Evolutionary conservation across 306 rosid genomes (phyloP), one percentile per base, ranked within the genome.

Genomic region (Lathyrus tuberosus): DNA sequence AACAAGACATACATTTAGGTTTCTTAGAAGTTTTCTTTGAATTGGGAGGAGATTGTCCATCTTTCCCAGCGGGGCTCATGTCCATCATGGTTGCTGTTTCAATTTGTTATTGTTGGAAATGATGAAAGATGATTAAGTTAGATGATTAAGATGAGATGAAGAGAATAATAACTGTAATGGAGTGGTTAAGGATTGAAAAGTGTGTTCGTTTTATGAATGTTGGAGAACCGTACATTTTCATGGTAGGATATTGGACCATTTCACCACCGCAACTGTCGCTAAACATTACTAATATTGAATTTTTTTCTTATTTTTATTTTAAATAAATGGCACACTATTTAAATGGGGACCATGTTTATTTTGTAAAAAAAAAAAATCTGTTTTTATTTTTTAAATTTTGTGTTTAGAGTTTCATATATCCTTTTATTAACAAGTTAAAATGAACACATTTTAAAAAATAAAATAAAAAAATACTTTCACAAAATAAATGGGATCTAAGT

Each of bases 1-100:
- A 46, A 47, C 1, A 67, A 35, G 14, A 17, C 53, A 62, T 10
- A 78, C 82, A 65, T 74, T 65, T 43, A 17, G 86, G 78, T 70
- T 44, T 82, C 62, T 66, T 78, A 31, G 75, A 70, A 48, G 41
- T 3, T 24, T 66, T 77, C 15, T 64, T 58, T 46, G 70, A 8
- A 62, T 67, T 46, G 5, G 72, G 13, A 47, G 33, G 37, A 37
- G 74, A 54, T 16, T 70, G 26, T 42, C 46, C 78, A 3, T 16
- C 78, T 14, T 71, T 52, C 31, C 67, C 31, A 38, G 3, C 12
- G 3, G 52, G 10, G 11, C 49, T 11, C 31, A 63, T 63, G 40
- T 67, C 71, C 59, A 58, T 69, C 64, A 58, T 64, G 67, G 31
- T 56, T 67, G 13, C 31, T 22, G 7, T n/a, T 3, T 54, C 18